phyloP scores from a whole-genome alignment of 768 basidiomycete species.

The Leccinellum rugosiceps region DNA sequence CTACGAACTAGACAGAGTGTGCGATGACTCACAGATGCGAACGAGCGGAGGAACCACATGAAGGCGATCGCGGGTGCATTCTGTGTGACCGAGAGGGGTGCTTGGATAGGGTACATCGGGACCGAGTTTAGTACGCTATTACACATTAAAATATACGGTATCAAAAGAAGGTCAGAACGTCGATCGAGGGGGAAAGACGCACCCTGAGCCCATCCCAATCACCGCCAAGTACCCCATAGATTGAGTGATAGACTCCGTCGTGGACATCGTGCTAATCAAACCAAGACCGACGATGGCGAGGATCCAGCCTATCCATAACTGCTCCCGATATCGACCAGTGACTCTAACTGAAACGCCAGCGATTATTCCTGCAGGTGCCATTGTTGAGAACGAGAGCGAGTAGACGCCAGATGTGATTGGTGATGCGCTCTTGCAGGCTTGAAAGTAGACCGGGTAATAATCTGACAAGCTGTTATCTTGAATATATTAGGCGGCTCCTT shows the following conservation, averaged over 20 bases:
- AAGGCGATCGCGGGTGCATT: constrained; percentile 47
- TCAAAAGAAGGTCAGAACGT: neutral
- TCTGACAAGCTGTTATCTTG: constrained; percentile 21
- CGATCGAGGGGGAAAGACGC: neutral
- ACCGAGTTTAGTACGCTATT: constrained; percentile 7
- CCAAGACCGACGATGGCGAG: constrained; percentile 34
- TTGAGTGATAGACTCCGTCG: constrained; percentile 22
- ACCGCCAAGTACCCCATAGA: constrained; percentile 10
- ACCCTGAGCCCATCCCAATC: constrained; percentile 4
- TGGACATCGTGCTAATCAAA: constrained; percentile 30
- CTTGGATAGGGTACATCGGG: constrained; percentile 45
- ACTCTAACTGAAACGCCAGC: constrained; percentile 29
- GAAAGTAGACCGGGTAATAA: constrained; percentile 44
- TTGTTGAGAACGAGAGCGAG: constrained; percentile 19
- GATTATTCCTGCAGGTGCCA: constrained; percentile 30
- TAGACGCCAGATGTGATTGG: constrained; percentile 32
- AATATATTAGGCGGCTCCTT: neutral
- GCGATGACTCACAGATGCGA: constrained; percentile 30
- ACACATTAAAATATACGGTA: neutral
- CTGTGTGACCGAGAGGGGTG: constrained; percentile 38
- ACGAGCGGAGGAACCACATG: constrained; percentile 37
- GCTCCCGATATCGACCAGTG: constrained; percentile 32
- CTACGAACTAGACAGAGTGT: neutral
- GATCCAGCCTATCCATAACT: constrained; percentile 34
- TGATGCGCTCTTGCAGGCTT: constrained; percentile 36